Percentiles rank a stretch among this genome's conserved stretches.
These are phyloP conservation scores for Pythium sukuiense DNA, from an alignment of 352 stramenopile species.

Conservation along the genomic window DNA sequence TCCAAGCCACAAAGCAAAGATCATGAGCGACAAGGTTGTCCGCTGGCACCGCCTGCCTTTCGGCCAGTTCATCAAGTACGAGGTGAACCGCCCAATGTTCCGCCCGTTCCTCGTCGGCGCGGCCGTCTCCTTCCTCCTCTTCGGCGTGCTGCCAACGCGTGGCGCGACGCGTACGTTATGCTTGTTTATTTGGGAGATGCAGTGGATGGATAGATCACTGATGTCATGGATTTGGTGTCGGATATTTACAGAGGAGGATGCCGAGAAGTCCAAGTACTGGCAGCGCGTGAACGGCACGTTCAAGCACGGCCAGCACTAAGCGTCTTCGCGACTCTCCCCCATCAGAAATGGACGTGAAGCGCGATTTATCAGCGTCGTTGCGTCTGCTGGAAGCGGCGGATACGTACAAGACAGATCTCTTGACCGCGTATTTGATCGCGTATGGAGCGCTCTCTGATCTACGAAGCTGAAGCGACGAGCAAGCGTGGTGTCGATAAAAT, in stretches of 20 bases:
- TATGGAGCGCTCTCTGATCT: background rate
- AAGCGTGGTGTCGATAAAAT: constrained; percentile 14
- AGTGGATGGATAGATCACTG: background rate
- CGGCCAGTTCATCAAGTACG: constrained; percentile 73
- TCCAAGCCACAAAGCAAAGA: constrained; percentile 12
- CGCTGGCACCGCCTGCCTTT: constrained; percentile 85
- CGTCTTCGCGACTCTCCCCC: constrained; percentile 1
- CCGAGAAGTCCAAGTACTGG: constrained; percentile 87
- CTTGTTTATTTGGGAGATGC: background rate
- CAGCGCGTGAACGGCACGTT: constrained; percentile 84
- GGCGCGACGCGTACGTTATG: constrained; percentile 55
- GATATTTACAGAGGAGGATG: constrained; percentile 63
- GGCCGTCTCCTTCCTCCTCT: constrained; percentile 76
- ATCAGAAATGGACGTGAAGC: constrained; percentile 19
- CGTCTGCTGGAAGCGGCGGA: background rate
- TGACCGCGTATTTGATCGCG: background rate
- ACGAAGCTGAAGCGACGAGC: constrained; percentile 9
- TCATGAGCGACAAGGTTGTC: constrained; percentile 71
- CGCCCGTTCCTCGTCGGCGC: constrained; percentile 80
- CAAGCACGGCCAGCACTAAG: constrained; percentile 79
- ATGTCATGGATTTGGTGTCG: background rate
- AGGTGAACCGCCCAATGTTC: constrained; percentile 80
- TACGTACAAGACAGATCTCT: background rate
- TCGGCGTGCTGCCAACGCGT: constrained; percentile 76
- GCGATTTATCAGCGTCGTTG: background rate